A percentile compares a stretch with the other conserved stretches of the same genome.
These are phyloP conservation scores for Cercospora beticola DNA, from an alignment of 2,329 filamentous ascomycete species.

Conservation along the genomic window DNA sequence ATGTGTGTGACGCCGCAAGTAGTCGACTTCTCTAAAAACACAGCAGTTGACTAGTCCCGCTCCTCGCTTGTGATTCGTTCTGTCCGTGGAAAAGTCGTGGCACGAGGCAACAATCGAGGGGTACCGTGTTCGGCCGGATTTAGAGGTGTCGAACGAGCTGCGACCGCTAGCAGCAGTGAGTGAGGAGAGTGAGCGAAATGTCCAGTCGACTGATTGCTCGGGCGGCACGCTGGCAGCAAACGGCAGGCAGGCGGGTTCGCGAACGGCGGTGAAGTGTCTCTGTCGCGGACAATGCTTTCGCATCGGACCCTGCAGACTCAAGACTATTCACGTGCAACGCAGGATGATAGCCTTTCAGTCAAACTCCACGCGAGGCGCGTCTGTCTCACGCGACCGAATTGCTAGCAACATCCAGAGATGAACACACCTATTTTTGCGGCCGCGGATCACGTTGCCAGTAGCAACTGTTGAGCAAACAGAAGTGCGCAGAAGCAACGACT, in stretches of 20 bases:
- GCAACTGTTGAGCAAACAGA: neutral
- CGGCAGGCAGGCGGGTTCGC: neutral
- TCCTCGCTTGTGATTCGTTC: slow-evolving; percentile 6
- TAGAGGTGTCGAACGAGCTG: neutral
- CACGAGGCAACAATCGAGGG: neutral
- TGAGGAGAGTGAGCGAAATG: neutral
- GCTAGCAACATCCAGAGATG: neutral
- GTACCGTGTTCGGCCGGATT: neutral
- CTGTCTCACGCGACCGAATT: slow-evolving; percentile 9
- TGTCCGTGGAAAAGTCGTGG: slow-evolving; percentile 7
- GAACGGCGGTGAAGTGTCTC: slow-evolving; percentile 2
- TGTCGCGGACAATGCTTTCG: neutral
- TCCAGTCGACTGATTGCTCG: neutral
- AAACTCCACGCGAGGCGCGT: neutral
- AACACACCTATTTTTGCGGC: neutral
- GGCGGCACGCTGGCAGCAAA: neutral
- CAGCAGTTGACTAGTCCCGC: slow-evolving; percentile 9
- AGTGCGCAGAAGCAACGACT: neutral
- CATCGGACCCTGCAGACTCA: neutral
- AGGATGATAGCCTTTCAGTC: neutral
- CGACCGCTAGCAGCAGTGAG: neutral
- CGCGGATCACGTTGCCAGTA: slow-evolving; percentile 2
- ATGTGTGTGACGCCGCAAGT: slow-evolving; percentile 12
- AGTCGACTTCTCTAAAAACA: slow-evolving; percentile 14
- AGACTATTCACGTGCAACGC: slow-evolving; percentile 13